phyloP scores from a whole-genome alignment of 164 flowering plant genomes.

The Aristolochia fimbriata region DNA sequence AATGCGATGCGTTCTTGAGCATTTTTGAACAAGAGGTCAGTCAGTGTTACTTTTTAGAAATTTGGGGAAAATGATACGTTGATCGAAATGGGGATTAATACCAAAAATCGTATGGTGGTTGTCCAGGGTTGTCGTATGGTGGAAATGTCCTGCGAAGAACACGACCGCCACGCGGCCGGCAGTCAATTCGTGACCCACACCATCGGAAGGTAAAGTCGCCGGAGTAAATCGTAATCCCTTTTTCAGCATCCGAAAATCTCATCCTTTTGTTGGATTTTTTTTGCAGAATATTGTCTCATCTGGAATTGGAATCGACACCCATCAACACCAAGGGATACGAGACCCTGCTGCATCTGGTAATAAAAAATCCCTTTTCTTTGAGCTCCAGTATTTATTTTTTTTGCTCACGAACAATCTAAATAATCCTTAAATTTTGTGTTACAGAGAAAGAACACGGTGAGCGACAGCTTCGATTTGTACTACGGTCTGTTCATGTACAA shows the following conservation, averaged over 20 bases:
- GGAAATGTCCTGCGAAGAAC: constrained; percentile 35
- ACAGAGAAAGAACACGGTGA: constrained; percentile 30
- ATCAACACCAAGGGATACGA: constrained; percentile 35
- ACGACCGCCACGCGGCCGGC: constrained; percentile 33
- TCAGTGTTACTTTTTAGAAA: not conserved
- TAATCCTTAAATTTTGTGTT: too few relatives aligned
- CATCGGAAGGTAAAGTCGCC: constrained; percentile 24
- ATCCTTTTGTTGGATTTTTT: too few relatives aligned
- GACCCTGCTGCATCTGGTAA: constrained; percentile 30
- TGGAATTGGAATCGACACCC: constrained; percentile 28
- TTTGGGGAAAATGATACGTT: not conserved
- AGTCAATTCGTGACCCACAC: constrained; percentile 35
- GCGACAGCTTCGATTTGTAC: constrained; percentile 32
- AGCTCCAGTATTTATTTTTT: too few relatives aligned
- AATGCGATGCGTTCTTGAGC: constrained; percentile 19
- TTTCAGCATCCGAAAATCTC: too few relatives aligned
- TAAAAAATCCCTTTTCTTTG: too few relatives aligned
- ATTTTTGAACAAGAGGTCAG: constrained; percentile 28
- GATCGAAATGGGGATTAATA: too few relatives aligned
- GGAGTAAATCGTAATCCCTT: too few relatives aligned
- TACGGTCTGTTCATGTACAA: constrained; percentile 37
- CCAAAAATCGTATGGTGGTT: too few relatives aligned
- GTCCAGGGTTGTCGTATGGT: constrained; percentile 32
- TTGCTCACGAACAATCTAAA: too few relatives aligned
- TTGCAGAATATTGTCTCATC: constrained; percentile 25